Evolutionary conservation across 1,284 basidiomycete genomes (phyloP), one percentile per base, ranked within the genome.

Genomic region (Fomitopsis schrenkii): DNA sequence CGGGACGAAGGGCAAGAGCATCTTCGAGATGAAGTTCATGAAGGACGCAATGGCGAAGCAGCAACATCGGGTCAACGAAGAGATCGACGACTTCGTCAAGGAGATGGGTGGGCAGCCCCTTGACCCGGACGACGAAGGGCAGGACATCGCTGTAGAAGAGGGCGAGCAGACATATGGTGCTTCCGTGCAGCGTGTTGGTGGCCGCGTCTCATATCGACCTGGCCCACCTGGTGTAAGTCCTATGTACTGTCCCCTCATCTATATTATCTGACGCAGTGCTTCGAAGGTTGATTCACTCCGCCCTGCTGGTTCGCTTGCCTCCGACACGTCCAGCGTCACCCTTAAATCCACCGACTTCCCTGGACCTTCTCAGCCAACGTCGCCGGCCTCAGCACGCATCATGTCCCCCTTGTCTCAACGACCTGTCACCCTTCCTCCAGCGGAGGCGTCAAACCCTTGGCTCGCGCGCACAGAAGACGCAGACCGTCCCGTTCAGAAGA

Each of bases 21-120:
- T 97, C 12, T 91, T 95, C 74, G 82, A 86, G 67, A 96, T 97
- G 95, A 95, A 95, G 76, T 97, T 97, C 75, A 97, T 97, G 95
- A 88, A 91, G 72, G 90, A 95, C 62, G 94, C 93, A 0, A 87
- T 90, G 76, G 85, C 85, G 14, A 81, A 92, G 65, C 83, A 87
- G 61, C 79, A 85, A 68, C 79, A 74, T 15, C 81, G 79, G 57
- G 84, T 84, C 0, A 79, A 87, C 61, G 80, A 80, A 60, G 82
- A 85, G 64, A 85, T 83, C 12, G 89, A 90, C 60, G 90, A 92
- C 65, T 85, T 94, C 62, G 76, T 86, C 60, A 79, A 77, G 63
- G 90, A 93, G 68, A 78, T 95, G 69, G 84, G 83, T 45, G 76
- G 75, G 5, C 66, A 65, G 50, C 59, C 64, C 58, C 63, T 59